These are phyloP conservation scores for Aspergillus heteromorphus DNA, from an alignment of 495 filamentous ascomycete species.

Conservation along the genomic window DNA sequence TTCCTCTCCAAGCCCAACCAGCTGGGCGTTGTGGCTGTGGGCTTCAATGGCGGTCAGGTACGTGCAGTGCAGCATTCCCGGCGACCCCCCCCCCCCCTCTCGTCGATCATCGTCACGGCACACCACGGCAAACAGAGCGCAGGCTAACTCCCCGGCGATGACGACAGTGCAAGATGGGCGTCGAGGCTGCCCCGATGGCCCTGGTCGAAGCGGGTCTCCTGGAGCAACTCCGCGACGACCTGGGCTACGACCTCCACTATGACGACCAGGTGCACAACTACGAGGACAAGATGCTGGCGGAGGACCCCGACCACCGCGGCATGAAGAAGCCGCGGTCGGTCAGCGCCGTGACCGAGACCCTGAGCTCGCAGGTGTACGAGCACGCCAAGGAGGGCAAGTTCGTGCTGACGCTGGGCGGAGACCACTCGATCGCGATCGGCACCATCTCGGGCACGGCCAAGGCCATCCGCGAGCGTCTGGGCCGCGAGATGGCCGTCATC, in stretches of 20 bases:
- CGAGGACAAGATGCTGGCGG: constrained; percentile 63
- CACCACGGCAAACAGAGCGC: neutral
- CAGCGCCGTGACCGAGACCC: constrained; percentile 73
- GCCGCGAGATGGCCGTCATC: constrained; percentile 82
- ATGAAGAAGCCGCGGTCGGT: constrained; percentile 94
- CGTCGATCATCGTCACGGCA: constrained; percentile 12
- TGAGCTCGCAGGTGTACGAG: constrained; percentile 80
- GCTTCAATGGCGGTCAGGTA: constrained; percentile 97
- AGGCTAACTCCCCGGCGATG: neutral
- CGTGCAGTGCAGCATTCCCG: constrained; percentile 17
- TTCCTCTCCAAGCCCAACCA: constrained; percentile 76
- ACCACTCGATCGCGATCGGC: constrained; percentile 95
- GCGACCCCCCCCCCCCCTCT: neutral
- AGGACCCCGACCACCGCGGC: constrained; percentile 64
- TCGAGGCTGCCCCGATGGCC: constrained; percentile 87
- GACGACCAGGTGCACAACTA: constrained; percentile 83
- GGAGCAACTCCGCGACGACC: constrained; percentile 72
- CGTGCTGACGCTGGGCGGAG: constrained; percentile 89
- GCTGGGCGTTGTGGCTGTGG: constrained; percentile 88
- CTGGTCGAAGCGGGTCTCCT: constrained; percentile 88
- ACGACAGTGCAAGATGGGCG: constrained; percentile 76
- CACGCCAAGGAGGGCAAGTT: constrained; percentile 81
- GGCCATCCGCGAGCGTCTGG: constrained; percentile 76
- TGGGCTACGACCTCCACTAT: constrained; percentile 81
- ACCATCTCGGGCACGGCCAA: constrained; percentile 78